phyloP scores from a whole-genome alignment of 345 rosid genomes.

The Salix udensis region DNA sequence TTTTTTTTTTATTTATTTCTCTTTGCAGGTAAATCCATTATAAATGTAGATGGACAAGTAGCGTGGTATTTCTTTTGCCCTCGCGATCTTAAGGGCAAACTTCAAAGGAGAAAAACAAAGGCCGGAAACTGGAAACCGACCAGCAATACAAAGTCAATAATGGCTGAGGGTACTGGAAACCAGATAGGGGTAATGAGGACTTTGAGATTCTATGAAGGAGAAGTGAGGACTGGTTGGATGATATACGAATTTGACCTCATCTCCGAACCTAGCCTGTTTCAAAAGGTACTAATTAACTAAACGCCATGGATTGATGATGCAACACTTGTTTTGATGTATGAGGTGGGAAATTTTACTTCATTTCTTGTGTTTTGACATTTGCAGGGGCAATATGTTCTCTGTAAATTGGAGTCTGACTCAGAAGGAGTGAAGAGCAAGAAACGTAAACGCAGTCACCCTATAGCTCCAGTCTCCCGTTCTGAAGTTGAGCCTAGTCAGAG shows the following conservation, averaged over 20 bases:
- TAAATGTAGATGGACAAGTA: constrained; percentile 7
- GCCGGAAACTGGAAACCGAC: constrained; percentile 56
- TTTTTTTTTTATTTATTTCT: neutral
- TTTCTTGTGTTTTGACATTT: neutral
- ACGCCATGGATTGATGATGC: neutral
- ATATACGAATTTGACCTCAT: constrained; percentile 33
- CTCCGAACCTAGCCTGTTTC: constrained; percentile 11
- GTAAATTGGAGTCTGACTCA: constrained; percentile 23
- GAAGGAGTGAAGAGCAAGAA: neutral
- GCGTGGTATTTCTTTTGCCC: constrained; percentile 29
- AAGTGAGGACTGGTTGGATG: constrained; percentile 24
- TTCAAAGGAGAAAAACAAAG: constrained; percentile 20
- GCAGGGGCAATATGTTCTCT: constrained; percentile 25
- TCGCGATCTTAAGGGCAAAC: constrained; percentile 19
- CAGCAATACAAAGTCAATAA: constrained; percentile 17
- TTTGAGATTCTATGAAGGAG: constrained; percentile 28
- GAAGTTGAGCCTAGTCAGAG: neutral
- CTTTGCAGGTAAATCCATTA: too few species aligned
- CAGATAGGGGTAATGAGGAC: constrained; percentile 43
- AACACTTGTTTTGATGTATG: neutral
- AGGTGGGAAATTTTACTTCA: neutral
- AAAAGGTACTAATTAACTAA: constrained; percentile 1
- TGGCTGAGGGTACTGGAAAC: neutral
- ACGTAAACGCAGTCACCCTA: neutral
- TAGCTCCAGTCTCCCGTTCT: neutral